phyloP scores from a whole-genome alignment of 176 grass and related monocot species.

The Triticum monococcum region DNA sequence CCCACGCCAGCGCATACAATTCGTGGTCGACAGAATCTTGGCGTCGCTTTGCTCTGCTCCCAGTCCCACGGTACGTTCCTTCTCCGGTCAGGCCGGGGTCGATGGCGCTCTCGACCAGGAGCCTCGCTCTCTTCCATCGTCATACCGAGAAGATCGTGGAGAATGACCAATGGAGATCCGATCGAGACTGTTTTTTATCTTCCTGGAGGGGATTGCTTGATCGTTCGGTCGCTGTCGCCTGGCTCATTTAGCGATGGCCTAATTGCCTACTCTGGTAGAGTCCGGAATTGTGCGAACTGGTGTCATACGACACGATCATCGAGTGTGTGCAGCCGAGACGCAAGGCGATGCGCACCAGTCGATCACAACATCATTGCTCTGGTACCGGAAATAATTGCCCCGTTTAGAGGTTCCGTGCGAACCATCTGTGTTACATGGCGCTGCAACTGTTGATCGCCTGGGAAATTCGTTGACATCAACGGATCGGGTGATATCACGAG shows the following conservation, averaged over 20 bases:
- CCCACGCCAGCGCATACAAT: not conserved
- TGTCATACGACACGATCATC: not conserved
- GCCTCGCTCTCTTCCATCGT: not conserved
- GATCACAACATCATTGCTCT: not conserved
- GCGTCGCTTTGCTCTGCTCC: not conserved
- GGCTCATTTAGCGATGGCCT: not conserved
- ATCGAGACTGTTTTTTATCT: not conserved
- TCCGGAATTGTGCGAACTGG: not conserved
- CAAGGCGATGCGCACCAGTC: not conserved
- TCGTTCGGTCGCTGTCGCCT: slow-evolving; percentile 9
- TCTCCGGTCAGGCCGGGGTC: not conserved
- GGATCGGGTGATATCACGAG: not conserved
- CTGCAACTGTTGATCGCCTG: not conserved
- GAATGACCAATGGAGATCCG: not conserved
- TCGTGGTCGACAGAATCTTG: not conserved
- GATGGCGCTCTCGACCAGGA: not conserved
- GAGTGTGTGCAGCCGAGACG: not conserved
- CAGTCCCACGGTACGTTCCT: not conserved
- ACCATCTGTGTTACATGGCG: not conserved
- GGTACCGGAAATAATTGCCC: not conserved
- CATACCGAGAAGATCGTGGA: not conserved
- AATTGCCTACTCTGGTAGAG: slow-evolving; percentile 1
- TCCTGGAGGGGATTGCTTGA: slow-evolving; percentile 3
- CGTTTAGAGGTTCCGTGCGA: not conserved
- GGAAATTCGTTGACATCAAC: not conserved